phyloP scores from a whole-genome alignment of 768 basidiomycete species.

The Tricholoma matsutake region DNA sequence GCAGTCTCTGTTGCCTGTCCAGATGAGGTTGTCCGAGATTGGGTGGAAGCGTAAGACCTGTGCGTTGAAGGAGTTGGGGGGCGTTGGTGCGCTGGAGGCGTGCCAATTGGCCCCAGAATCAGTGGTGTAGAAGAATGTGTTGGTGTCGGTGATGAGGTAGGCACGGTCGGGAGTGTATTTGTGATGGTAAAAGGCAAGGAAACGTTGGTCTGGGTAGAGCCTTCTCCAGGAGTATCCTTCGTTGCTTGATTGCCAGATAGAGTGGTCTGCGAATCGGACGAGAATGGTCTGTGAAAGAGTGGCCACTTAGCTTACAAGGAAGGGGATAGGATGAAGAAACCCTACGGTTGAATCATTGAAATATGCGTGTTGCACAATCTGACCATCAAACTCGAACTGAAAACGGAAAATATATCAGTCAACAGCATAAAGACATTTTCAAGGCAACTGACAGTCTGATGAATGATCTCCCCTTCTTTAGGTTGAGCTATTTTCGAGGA shows the following conservation, averaged over 20 bases:
- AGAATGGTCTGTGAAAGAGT: constrained; percentile 63
- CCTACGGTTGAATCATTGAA: constrained; percentile 76
- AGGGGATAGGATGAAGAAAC: not conserved
- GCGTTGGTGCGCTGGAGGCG: constrained; percentile 50
- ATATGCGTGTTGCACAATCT: constrained; percentile 76
- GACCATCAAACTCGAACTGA: constrained; percentile 64
- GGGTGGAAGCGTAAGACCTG: constrained; percentile 88
- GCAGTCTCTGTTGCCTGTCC: constrained; percentile 80
- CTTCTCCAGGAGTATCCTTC: constrained; percentile 92
- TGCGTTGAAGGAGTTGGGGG: constrained; percentile 76
- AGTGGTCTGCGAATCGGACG: constrained; percentile 70
- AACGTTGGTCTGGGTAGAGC: constrained; percentile 53
- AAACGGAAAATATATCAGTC: not conserved
- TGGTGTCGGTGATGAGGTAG: constrained; percentile 76
- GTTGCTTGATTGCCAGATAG: constrained; percentile 92
- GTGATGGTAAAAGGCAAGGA: constrained; percentile 89
- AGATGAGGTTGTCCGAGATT: constrained; percentile 79
- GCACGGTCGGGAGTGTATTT: constrained; percentile 75
- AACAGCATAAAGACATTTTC: not conserved
- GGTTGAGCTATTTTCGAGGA: constrained; percentile 59
- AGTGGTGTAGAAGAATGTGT: constrained; percentile 75
- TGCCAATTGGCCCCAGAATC: constrained; percentile 78
- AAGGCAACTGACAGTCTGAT: constrained; percentile 60
- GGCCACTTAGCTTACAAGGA: not conserved
- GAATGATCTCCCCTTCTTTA: constrained; percentile 69